Base-by-base conservation (phyloP, 352 stramenopile species). In the Phytophthora sojae region DNA sequence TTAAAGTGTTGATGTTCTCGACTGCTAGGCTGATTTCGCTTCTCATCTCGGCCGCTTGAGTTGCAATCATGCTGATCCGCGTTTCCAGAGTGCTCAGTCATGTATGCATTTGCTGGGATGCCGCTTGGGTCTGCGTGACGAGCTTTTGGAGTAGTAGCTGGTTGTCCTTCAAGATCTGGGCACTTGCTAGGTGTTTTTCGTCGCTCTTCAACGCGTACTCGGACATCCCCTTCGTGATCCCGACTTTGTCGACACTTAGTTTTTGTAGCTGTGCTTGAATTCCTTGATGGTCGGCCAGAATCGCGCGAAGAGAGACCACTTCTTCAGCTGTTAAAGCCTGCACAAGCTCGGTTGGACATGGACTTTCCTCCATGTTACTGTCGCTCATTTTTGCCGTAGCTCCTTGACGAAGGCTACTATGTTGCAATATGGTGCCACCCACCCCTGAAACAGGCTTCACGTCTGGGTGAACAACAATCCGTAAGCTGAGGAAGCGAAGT, bases 171-270 rank as follows among this genome's bases (percentile, higher is more conserved):
- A 63, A 12, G 6, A 69, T 19, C 14, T 69, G 19, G 8, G 54
- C 32, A 32, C 44, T 63, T 4, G 54, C 44, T 0, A 64, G 17
- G 8, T 69, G 54, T 23, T 69, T 8, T 7, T 69, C 54, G 9
- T 64, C 53, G 9, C 62, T 63, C 45, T 63, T 69, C 2, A 58
- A 35, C 26, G 62, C 62, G 14, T 69, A 60, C 21, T 70, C 35
- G 17, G 54, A 45, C 21, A 70, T 55, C 4, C 17, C 63, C 47
- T 42, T 60, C 7, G 56, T 55, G 45, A 64, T 59, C 3, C 63
- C 35, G 0, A 59, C 63, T 52, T 70, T 54, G n/a, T 60, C 63
- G 1, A 1, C 17, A 25, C 63, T 64, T 29, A 64, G 32, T 17
- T 64, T 70, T 8, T 21, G 8, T 2, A 70, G 63, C 15, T 70